A percentile compares a stretch with the other conserved stretches of the same genome.
Conservation (phyloP, 768 basidiomycete genomes). For the Leccinum ochraceum region DNA sequence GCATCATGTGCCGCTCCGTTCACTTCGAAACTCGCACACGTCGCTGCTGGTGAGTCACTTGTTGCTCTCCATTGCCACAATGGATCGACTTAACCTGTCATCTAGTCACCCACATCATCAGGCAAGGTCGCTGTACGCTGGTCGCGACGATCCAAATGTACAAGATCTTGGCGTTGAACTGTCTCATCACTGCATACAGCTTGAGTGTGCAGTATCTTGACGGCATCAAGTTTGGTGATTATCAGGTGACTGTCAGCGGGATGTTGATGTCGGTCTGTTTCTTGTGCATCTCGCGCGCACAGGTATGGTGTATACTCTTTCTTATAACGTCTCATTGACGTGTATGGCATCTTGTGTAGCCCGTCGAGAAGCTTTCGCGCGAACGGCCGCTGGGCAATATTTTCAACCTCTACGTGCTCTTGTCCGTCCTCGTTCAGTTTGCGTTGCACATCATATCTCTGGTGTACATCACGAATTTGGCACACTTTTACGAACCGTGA, state of each 20-base stretch:
- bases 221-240: constrained; percentile 99
- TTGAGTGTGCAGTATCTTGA: constrained; percentile 97
- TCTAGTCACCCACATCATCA: constrained; percentile 92
- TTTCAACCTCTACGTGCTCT: constrained; percentile 93
- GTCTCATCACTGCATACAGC: constrained; percentile 98
- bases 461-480: constrained; percentile 90
- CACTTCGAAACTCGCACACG: constrained; percentile 97
- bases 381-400: constrained; percentile 95
- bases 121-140: constrained; percentile 97
- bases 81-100: background rate
- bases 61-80: background rate
- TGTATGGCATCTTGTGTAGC: constrained; percentile 58
- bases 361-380: constrained; percentile 92
- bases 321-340: constrained; percentile 1
- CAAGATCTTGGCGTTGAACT: constrained; percentile 97
- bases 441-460: constrained; percentile 88
- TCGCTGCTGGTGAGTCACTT: constrained; percentile 79
- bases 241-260: constrained; percentile 96
- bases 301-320: constrained; percentile 54
- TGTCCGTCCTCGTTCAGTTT: constrained; percentile 92
- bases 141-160: constrained; percentile 99
- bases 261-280: constrained; percentile 96
- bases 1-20: constrained; percentile 99
- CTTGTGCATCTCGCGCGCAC: constrained; percentile 95
- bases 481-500: constrained; percentile 75